A percentile compares a stretch with the other conserved stretches of the same genome.
Evolutionary conservation across 306 rosid species (phyloP).

Genomic region (Canavalia ensiformis): DNA sequence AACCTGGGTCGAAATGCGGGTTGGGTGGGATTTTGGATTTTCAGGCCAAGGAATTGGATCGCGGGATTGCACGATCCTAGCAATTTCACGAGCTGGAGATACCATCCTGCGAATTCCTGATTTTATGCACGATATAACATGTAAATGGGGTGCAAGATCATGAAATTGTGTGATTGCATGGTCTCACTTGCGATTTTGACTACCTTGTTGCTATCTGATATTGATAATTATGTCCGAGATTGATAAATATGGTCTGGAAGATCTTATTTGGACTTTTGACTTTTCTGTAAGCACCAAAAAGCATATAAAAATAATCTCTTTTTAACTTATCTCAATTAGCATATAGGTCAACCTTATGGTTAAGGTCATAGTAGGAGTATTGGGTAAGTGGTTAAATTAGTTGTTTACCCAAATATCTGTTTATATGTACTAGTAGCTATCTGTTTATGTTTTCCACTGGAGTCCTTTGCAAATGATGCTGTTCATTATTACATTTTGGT

Average conservation of each 20-base stretch:
- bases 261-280: background rate
- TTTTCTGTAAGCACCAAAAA: background rate
- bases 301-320: background rate
- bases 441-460: slow-evolving; percentile 3
- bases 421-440: background rate
- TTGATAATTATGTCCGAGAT: too few relatives aligned
- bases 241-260: background rate
- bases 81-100: too few relatives aligned
- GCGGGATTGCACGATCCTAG: too few relatives aligned
- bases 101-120: too few relatives aligned
- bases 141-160: too few relatives aligned
- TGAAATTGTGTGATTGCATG: too few relatives aligned
- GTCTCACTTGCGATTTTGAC: too few relatives aligned
- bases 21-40: too few relatives aligned
- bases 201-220: too few relatives aligned
- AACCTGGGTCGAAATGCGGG: too few relatives aligned
- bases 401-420: background rate
- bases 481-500: slow-evolving; percentile 5
- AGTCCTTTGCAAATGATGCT: slow-evolving; percentile 16
- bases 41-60: too few relatives aligned
- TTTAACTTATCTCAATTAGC: background rate
- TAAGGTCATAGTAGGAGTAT: background rate
- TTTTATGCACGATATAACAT: too few relatives aligned
- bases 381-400: background rate
- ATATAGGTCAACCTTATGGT: background rate